Evolutionary conservation across 208 protist species (phyloP).

Genomic region (Trichomonas gallinae): DNA sequence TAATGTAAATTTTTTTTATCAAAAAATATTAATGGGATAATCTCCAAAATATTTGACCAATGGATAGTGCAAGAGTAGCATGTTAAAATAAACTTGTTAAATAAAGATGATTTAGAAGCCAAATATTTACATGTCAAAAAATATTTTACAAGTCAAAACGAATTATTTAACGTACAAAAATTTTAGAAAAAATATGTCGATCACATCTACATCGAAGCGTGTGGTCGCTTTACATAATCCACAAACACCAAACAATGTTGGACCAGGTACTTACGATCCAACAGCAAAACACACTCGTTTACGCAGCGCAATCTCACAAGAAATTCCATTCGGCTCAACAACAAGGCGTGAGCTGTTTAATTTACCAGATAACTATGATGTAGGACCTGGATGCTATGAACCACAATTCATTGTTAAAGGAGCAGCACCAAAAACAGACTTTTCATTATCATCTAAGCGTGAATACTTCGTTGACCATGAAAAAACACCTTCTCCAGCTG

Average conservation of each 20-base stretch:
- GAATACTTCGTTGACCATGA: neutral
- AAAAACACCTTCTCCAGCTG: neutral
- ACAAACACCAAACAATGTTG: neutral
- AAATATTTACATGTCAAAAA: too few species aligned
- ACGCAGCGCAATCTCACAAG: neutral
- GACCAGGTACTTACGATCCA: neutral
- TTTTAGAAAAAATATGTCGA: neutral
- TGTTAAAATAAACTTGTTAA: too few species aligned
- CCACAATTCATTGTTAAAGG: neutral
- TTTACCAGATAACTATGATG: neutral
- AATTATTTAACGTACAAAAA: neutral
- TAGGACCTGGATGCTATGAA: neutral
- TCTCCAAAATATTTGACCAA: too few species aligned
- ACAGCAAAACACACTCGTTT: neutral
- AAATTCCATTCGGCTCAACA: slow-evolving; percentile 14
- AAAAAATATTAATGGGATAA: too few species aligned
- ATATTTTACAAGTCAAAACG: too few species aligned
- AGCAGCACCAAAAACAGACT: neutral
- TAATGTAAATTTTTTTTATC: too few species aligned
- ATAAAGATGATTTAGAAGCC: too few species aligned
- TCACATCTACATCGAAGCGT: neutral
- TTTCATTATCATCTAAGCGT: neutral
- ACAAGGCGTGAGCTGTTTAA: neutral
- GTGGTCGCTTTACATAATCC: neutral
- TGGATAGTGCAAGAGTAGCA: too few species aligned